Base-by-base conservation (phyloP, 2,329 filamentous ascomycete genomes). In the Alternaria burnsii region DNA sequence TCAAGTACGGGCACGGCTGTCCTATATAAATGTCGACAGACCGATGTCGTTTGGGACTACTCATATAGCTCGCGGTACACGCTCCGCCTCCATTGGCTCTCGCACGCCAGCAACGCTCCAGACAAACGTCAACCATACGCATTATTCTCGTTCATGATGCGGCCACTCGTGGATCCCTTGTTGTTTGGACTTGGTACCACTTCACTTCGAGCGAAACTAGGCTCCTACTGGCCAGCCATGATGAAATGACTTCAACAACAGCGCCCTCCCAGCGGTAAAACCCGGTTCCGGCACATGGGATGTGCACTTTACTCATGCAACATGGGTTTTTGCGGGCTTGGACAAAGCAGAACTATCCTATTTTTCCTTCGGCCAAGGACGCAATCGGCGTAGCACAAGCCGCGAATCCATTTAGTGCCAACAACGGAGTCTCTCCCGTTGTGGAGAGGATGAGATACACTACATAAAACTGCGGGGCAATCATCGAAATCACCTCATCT, bases 161-260 rank as follows among this genome's bases (percentile, higher is more conserved):
- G 46, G 48, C 61, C 53, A 59, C n/a, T 61, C 62, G 58, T 56
- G 60, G 61, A 68, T 68, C 50, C 65, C 70, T 67, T 69, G 66
- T 68, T 66, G 59, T 62, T 66, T 64, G 52, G 65, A 63, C 63
- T 60, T 67, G 59, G 67, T 65, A 67, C 61, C 40, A 63, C 55
- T 63, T 65, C 59, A 59, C 59, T 59, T 56, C 47, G 52, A 60
- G 52, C 51, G 48, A 57, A 52, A 66, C 72, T 70, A 70, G 55
- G 60, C 72, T 73, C 42, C 59, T 70, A 73, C 63, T 66, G 68
- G 68, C 52, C 61, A 59, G 44, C 62, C 61, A 76, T 76, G 74
- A 76, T 75, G 74, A 69, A 69, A 75, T 69, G 72, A 75, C 72
- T 71, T 64, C n/a, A 46, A 58, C 46, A 53, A 24, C 52, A 63